Evolutionary conservation across 192 early-diverging fungal species (phyloP), one percentile per base, ranked within the genome.

Genomic region (Gamsiella multidivaricata): DNA sequence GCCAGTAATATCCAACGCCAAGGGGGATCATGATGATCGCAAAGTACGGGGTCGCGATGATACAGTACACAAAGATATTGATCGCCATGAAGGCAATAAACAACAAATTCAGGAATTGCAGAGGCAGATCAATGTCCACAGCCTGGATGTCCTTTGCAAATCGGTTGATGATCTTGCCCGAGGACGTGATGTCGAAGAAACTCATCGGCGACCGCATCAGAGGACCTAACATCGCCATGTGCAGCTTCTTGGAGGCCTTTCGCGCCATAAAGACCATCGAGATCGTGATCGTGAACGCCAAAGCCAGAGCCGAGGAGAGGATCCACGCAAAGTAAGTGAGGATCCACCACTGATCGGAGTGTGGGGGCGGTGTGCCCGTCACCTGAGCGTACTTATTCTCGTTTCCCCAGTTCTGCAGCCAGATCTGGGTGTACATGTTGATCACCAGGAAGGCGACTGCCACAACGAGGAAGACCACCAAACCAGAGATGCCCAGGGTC

Each of bases 131-230:
- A 63, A 90, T 82, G 65, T 92, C 92, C 23, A 92, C 74, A 33
- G 86, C 86, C 73, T 88, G 86, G 70, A 88, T 86, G 73, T 95
- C 93, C 61, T 93, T 91, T 45, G 90, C 87, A 57, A 95, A 94
- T n/a, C 93, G 88, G 70, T 95, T 91, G 36, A 93, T 67, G 61
- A 95, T 85, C 45, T 92, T 88, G 20, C 93, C 91, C 1, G 89
- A 70, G 6, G 91, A 91, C 0, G 91, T 91, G 5, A 86, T 75
- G 51, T 87, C 86, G 65, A 87, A 87, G 63, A 82, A 87, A 29
- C 58, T 59, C 80, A 83, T 83, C 2, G 86, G 86, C 1, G 86
- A 80, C 36, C 82, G 82, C 10, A 91, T 43, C 55, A 92, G 79
- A 20, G 85, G 88, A 10, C 82, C 54, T 32, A 93, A 81, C 86